Evolutionary conservation across 148 eudicot species (phyloP), one percentile per base, ranked within the genome.

Genomic region (Gaultheria prostrata): DNA sequence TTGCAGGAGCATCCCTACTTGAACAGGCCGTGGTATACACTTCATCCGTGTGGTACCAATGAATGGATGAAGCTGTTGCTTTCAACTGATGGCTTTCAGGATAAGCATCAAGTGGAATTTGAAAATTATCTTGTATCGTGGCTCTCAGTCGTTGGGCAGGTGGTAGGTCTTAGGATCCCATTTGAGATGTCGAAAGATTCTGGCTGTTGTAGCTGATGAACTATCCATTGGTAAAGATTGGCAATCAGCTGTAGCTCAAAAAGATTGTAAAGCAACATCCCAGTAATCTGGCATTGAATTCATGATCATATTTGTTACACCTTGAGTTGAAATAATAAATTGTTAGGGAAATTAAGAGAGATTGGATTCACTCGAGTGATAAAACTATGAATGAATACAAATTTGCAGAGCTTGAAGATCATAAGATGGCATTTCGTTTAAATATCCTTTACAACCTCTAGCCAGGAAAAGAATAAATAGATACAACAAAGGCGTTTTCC

Each of bases 11-110:
- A 97, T 86, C 99, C 99, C 1, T 84, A 87, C 83, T 75, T 97
- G 92, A 92, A 92, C 74, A 91, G 97, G 87, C 98, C 98, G 67
- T 97, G 98, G 97, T 91, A 85, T 87, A 90, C 87, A 32, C 86
- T 97, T 71, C 99, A 97, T 89, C 99, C 99, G 2, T 95, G 99
- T 80, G 99, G 98, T 77, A 97, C 98, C 26, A 89, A 91, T 50
- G 98, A 95, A 63, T 91, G 95, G 90, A 92, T 95, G 94, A 93
- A 89, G 91, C 83, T 95, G 84, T 92, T 95, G 65, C 72, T 86
- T 61, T 51, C 21, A 15, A 24, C 82, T 50, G 89, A 90, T 39
- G 79, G 79, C 53, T 88, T 86, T 48, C 32, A 35, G 67, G 81
- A 85, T 20, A 82, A 85, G 77, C 76, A 51, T 20, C 83, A 72